These are phyloP conservation scores for Trichoderma reesei DNA, from an alignment of 495 filamentous ascomycete genomes.

Conservation along the genomic window DNA sequence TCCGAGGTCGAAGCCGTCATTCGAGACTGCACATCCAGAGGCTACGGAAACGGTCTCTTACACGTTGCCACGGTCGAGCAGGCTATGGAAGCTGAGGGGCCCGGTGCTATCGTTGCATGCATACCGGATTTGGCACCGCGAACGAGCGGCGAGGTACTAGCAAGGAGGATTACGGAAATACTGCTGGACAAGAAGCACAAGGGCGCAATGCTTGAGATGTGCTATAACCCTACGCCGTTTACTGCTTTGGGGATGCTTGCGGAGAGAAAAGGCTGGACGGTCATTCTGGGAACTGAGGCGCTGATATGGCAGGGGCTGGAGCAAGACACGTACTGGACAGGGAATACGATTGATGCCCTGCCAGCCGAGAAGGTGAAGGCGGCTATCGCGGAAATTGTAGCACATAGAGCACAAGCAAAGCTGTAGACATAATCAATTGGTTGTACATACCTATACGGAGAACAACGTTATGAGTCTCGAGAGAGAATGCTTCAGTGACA, in stretches of 20 bases:
- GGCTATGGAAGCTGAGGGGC: constrained; percentile 45
- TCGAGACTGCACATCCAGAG: constrained; percentile 40
- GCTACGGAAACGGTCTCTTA: constrained; percentile 41
- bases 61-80: constrained; percentile 47
- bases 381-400: constrained; percentile 32
- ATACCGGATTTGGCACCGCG: constrained; percentile 61
- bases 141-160: constrained; percentile 46
- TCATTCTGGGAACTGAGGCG: constrained; percentile 60
- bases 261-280: constrained; percentile 51
- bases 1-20: constrained; percentile 55
- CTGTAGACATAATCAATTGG: not conserved
- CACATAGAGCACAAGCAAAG: constrained; percentile 14
- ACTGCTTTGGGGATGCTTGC: constrained; percentile 52
- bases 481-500: too few relatives aligned
- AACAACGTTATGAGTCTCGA: not conserved
- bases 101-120: constrained; percentile 53
- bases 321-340: constrained; percentile 57
- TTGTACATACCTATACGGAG: not conserved
- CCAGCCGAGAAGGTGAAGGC: constrained; percentile 46
- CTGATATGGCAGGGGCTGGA: constrained; percentile 70
- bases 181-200: constrained; percentile 43
- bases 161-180: constrained; percentile 45
- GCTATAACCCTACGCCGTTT: constrained; percentile 61
- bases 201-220: constrained; percentile 69
- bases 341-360: constrained; percentile 40